Conservation (phyloP, 139 green algal species). For the Trebouxia sp. region DNA sequence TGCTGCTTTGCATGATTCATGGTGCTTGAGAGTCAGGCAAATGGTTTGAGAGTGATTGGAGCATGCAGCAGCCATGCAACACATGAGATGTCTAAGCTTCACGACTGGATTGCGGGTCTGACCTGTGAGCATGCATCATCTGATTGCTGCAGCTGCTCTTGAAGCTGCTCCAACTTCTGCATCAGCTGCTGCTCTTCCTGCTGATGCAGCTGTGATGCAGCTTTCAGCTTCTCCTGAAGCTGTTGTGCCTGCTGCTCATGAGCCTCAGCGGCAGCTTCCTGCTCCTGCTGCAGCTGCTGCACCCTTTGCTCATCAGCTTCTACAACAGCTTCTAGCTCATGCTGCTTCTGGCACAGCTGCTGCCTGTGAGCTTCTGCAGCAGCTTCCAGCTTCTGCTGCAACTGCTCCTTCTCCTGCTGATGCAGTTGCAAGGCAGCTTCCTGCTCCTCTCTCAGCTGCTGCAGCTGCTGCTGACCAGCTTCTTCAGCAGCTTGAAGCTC, state of each 20-base stretch:
- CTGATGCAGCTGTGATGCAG: background rate
- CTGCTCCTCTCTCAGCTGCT: background rate
- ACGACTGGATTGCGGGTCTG: no score
- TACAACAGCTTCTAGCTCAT: no score
- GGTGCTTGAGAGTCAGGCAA: no score
- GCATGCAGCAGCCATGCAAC: no score
- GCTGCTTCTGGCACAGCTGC: no score
- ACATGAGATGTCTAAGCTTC: no score
- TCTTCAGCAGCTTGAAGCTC: no score
- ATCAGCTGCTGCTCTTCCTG: background rate
- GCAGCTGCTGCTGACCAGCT: no score
- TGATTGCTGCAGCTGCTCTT: background rate
- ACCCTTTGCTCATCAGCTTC: no score
- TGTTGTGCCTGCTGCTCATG: background rate
- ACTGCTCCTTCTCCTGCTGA: background rate
- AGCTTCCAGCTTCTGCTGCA: background rate
- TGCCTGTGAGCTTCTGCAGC: background rate
- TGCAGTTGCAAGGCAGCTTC: background rate
- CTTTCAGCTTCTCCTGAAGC: background rate
- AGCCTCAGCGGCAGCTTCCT: background rate
- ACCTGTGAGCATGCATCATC: background rate
- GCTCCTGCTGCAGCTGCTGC: background rate
- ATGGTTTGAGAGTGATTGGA: no score
- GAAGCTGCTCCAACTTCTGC: slow-evolving; percentile 4
- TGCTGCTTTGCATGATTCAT: no score